Conservation (phyloP, 257 asterid genomes). For the Coffea eugenioides region DNA sequence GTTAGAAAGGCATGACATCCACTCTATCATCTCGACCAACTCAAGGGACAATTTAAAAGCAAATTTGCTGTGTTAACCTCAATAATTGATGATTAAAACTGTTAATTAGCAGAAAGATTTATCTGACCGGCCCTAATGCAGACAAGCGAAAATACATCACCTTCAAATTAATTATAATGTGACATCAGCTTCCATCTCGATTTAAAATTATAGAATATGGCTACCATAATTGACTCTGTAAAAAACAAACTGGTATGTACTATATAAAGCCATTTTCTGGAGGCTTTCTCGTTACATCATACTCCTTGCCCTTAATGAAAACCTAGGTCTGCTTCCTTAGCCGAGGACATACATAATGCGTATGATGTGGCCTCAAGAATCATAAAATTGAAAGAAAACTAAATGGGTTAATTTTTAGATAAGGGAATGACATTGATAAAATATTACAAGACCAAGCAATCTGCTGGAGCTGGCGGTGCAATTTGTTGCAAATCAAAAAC, state of each 20-base stretch:
- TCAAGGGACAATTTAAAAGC: no score
- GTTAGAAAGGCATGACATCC: no score
- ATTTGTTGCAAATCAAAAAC: not conserved
- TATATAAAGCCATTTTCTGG: not conserved
- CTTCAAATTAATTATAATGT: not conserved
- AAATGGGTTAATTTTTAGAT: not conserved
- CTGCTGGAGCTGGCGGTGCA: not conserved
- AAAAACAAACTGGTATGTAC: not conserved
- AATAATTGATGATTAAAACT: no score
- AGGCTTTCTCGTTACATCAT: not conserved
- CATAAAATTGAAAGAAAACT: not conserved
- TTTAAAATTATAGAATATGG: not conserved
- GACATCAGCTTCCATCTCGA: not conserved
- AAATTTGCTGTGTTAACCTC: no score
- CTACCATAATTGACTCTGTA: not conserved
- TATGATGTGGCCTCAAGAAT: not conserved
- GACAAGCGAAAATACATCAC: not conserved
- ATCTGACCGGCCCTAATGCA: not conserved
- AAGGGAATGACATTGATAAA: conserved; percentile 3
- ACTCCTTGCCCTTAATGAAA: not conserved
- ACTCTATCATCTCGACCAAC: no score
- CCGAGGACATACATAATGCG: not conserved
- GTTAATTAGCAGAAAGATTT: not conserved
- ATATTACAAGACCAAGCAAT: not conserved
- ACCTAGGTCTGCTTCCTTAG: not conserved